Percentiles rank a stretch among this genome's conserved stretches.
Conservation (phyloP, 2,329 filamentous ascomycete species). For the Gliomastix tumulicola region DNA sequence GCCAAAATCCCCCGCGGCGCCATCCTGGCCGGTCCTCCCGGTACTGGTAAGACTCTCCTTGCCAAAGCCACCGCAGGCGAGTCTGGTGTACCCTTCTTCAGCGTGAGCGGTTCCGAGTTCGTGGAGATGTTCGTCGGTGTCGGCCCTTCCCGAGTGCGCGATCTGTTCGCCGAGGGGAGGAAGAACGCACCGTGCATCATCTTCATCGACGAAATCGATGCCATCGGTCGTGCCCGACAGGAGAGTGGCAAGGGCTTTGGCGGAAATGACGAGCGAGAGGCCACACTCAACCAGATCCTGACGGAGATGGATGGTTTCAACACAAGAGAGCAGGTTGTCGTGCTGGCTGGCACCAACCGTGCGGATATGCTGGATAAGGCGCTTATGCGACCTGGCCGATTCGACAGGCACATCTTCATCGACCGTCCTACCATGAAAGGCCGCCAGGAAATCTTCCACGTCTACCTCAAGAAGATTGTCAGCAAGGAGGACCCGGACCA, state of each 20-base stretch:
- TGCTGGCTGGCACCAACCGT: conserved; percentile 93
- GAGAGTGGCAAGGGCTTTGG: conserved; percentile 68
- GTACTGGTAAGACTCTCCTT: conserved; percentile 95
- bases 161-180: conserved; percentile 87
- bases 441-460: conserved; percentile 89
- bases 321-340: conserved; percentile 91
- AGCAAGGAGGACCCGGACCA: conserved; percentile 86
- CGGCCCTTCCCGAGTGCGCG: conserved; percentile 87
- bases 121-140: conserved; percentile 99
- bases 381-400: conserved; percentile 91
- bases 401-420: conserved; percentile 93
- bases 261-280: conserved; percentile 95
- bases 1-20: conserved; percentile 97
- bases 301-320: conserved; percentile 99
- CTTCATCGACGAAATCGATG: conserved; percentile 99
- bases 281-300: conserved; percentile 94
- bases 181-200: conserved; percentile 98
- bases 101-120: conserved; percentile 96
- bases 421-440: conserved; percentile 96
- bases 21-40: conserved; percentile 93
- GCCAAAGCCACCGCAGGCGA: conserved; percentile 97
- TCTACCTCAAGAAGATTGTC: conserved; percentile 91
- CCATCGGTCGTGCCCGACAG: conserved; percentile 83
- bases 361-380: conserved; percentile 93
- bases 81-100: conserved; percentile 95